phyloP scores from a whole-genome alignment of 331 rosid genomes.

The Telfairia occidentalis region DNA sequence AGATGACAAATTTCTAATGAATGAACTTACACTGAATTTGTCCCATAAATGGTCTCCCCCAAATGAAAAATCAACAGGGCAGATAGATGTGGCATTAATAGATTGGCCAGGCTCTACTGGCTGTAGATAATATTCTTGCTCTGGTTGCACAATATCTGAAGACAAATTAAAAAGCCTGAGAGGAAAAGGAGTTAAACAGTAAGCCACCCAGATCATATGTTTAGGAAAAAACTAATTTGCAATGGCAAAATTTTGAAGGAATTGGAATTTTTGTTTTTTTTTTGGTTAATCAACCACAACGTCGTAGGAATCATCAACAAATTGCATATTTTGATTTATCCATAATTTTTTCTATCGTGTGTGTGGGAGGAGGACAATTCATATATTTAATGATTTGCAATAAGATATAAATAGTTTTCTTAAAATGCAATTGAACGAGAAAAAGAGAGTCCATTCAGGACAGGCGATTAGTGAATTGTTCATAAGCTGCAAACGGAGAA shows the following conservation, averaged over 20 bases:
- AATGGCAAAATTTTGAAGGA: not conserved
- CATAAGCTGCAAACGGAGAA: not conserved
- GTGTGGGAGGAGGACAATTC: not conserved
- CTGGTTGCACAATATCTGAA: conserved; percentile 63
- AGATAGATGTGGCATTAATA: conserved; percentile 73
- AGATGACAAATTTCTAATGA: not conserved
- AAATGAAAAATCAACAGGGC: conserved; percentile 86
- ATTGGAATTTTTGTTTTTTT: not conserved
- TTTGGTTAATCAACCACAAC: not conserved
- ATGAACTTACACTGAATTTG: conserved; percentile 65
- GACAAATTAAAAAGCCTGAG: conserved; percentile 82
- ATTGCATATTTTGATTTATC: not conserved
- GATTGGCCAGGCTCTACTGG: conserved; percentile 66
- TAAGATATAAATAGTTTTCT: not conserved
- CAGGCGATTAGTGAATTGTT: not conserved
- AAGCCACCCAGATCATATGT: conserved; percentile 6
- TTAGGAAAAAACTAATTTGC: not conserved
- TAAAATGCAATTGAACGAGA: not conserved
- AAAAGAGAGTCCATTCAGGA: not conserved
- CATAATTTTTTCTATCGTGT: not conserved
- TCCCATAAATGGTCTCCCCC: conserved; percentile 98
- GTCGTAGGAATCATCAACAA: not conserved
- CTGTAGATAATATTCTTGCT: conserved; percentile 93
- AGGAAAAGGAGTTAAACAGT: conserved; percentile 17
- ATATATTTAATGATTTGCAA: not conserved